These are phyloP conservation scores for Botrytis galanthina DNA, from an alignment of 2,329 filamentous ascomycete species.

Conservation along the genomic window DNA sequence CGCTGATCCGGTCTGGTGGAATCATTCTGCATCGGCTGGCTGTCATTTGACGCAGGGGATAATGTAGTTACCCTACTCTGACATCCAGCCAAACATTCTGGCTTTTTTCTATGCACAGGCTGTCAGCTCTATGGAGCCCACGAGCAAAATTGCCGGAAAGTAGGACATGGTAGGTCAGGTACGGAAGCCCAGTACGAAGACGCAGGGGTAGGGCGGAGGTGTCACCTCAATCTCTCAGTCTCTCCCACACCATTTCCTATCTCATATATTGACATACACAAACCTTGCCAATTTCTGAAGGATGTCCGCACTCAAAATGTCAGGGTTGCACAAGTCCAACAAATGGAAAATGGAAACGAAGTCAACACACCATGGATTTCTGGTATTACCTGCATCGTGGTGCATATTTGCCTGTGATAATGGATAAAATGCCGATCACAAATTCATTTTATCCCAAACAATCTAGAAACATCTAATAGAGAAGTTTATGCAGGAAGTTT, in stretches of 20 bases:
- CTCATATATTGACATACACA: slow-evolving; percentile 5
- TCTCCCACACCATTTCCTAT: slow-evolving; percentile 2
- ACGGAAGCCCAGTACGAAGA: slow-evolving; percentile 1
- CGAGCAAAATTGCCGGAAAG: slow-evolving; percentile 16
- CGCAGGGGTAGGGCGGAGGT: slow-evolving; percentile 18
- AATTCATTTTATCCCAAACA: slow-evolving; percentile 12
- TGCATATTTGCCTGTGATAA: slow-evolving; percentile 2
- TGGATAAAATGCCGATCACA: slow-evolving; percentile 1
- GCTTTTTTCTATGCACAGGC: slow-evolving; percentile 9
- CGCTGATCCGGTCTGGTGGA: slow-evolving; percentile 11
- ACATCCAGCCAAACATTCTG: neutral
- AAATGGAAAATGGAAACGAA: slow-evolving; percentile 9
- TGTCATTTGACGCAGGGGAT: slow-evolving; percentile 10
- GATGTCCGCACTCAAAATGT: neutral
- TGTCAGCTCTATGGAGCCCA: slow-evolving; percentile 9
- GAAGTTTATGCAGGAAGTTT: neutral
- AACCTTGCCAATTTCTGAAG: slow-evolving; percentile 10
- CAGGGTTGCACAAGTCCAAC: neutral
- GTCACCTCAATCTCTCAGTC: neutral
- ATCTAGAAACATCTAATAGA: slow-evolving; percentile 8
- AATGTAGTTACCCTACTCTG: slow-evolving; percentile 1
- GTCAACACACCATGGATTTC: slow-evolving; percentile 8
- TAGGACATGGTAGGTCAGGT: slow-evolving; percentile 8
- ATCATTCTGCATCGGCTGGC: slow-evolving; percentile 18
- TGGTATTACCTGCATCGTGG: slow-evolving; percentile 9